Evolutionary conservation across 345 rosid genomes (phyloP).

Genomic region (Ceriops zippeliana): DNA sequence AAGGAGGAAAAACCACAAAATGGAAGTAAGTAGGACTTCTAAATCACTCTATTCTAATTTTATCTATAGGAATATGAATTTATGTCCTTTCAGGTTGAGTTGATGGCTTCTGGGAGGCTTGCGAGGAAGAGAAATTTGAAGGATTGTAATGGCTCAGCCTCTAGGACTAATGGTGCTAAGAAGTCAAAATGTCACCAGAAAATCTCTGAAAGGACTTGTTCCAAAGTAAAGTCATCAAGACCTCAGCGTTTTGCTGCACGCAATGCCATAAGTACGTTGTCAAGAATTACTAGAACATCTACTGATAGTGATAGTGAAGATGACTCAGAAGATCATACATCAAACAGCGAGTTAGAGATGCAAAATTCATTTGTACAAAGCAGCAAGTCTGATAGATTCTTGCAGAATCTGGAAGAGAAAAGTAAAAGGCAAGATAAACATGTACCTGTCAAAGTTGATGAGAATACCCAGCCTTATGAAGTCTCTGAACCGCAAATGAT

Average conservation of each 20-base stretch:
- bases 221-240: slow-evolving; percentile 16
- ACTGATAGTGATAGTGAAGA: slow-evolving; percentile 23
- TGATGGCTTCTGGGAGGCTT: slow-evolving; percentile 14
- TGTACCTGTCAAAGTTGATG: not conserved
- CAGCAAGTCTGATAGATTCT: not conserved
- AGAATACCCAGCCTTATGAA: not conserved
- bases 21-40: slow-evolving; percentile 14
- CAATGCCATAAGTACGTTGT: slow-evolving; percentile 18
- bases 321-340: slow-evolving; percentile 14
- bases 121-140: slow-evolving; percentile 20
- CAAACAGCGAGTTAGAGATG: slow-evolving; percentile 15
- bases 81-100: slow-evolving; percentile 13
- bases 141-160: slow-evolving; percentile 1
- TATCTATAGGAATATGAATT: not conserved
- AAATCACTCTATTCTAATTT: not conserved
- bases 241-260: slow-evolving; percentile 33
- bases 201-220: slow-evolving; percentile 19
- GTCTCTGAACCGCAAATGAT: slow-evolving; percentile 20
- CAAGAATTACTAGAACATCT: slow-evolving; percentile 19
- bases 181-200: slow-evolving; percentile 22
- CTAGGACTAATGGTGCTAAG: slow-evolving; percentile 19
- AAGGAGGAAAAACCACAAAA: slow-evolving; percentile 22
- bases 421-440: slow-evolving; percentile 5
- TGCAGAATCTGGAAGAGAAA: slow-evolving; percentile 6
- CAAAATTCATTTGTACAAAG: slow-evolving; percentile 12